Conservation (phyloP, 768 basidiomycete genomes). For the Pulveroboletus frians region DNA sequence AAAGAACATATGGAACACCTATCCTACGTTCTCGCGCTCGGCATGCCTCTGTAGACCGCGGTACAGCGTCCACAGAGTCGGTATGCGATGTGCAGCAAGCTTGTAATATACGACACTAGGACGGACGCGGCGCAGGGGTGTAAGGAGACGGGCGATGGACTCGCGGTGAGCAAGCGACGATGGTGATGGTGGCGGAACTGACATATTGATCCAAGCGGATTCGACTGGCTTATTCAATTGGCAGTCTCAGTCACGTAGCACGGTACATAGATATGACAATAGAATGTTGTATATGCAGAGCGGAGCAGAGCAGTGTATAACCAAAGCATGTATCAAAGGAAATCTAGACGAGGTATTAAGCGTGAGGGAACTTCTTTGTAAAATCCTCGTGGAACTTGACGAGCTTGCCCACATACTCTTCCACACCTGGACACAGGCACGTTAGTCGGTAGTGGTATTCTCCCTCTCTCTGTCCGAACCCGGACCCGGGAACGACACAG, state of each 20-base stretch:
- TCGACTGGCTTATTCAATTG: too few relatives aligned
- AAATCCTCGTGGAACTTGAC: slow-evolving; percentile 70
- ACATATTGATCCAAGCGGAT: too few relatives aligned
- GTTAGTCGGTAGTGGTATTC: slow-evolving; percentile 91
- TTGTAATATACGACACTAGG: slow-evolving; percentile 63
- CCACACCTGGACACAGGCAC: slow-evolving; percentile 90
- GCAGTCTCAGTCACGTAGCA: neutral
- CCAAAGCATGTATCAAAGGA: neutral
- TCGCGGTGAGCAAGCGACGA: slow-evolving; percentile 47
- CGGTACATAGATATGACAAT: neutral
- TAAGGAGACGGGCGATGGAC: slow-evolving; percentile 47
- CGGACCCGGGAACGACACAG: slow-evolving; percentile 89
- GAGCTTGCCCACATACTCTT: slow-evolving; percentile 83
- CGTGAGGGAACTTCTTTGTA: slow-evolving; percentile 40
- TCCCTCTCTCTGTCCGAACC: slow-evolving; percentile 90
- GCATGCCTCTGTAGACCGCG: slow-evolving; percentile 58
- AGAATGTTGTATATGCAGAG: slow-evolving; percentile 1
- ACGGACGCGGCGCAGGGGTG: slow-evolving; percentile 53
- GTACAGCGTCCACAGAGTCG: slow-evolving; percentile 76
- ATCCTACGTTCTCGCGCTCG: slow-evolving; percentile 49
- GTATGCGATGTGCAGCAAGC: slow-evolving; percentile 66
- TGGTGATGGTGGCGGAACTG: slow-evolving; percentile 12
- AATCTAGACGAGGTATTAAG: slow-evolving; percentile 9
- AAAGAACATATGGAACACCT: neutral
- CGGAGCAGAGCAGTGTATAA: neutral